A percentile compares a stretch with the other conserved stretches of the same genome.
Conservation (phyloP, 306 rosid genomes). For the Vigna nakashimae region DNA sequence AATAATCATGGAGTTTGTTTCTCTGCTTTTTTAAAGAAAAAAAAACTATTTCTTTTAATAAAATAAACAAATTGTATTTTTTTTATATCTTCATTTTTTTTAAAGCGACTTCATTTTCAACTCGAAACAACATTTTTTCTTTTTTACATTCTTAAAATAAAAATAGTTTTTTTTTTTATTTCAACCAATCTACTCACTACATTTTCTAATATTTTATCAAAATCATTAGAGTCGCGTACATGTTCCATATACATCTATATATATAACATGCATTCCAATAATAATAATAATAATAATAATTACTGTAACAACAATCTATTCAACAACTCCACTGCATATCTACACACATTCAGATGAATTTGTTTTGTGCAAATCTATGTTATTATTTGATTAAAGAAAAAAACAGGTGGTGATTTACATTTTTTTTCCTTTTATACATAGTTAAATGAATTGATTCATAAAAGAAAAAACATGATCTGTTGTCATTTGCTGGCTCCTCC, state of each 20-base stretch:
- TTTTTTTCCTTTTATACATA: neutral
- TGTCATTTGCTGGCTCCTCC: constrained; percentile 71
- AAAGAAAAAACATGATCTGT: constrained; percentile 44
- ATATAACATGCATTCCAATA: neutral
- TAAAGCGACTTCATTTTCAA: neutral
- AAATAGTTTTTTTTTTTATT: neutral
- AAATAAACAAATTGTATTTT: too few relatives aligned
- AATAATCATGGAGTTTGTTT: neutral
- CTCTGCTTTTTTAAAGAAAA: too few relatives aligned
- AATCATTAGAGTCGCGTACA: neutral
- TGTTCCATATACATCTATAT: neutral
- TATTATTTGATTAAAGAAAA: neutral
- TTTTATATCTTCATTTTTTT: neutral
- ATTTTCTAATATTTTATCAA: too few relatives aligned
- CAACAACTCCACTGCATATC: neutral
- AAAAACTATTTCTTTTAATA: too few relatives aligned
- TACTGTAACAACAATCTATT: neutral
- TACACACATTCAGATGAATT: neutral
- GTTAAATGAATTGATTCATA: neutral
- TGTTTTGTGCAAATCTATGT: neutral
- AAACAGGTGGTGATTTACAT: neutral
- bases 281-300: neutral
- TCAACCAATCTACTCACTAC: neutral
- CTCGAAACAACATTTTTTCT: neutral
- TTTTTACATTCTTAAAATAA: neutral